Conservation (phyloP, 2,329 filamentous ascomycete species). For the Pseudofabraea citricarpa region DNA sequence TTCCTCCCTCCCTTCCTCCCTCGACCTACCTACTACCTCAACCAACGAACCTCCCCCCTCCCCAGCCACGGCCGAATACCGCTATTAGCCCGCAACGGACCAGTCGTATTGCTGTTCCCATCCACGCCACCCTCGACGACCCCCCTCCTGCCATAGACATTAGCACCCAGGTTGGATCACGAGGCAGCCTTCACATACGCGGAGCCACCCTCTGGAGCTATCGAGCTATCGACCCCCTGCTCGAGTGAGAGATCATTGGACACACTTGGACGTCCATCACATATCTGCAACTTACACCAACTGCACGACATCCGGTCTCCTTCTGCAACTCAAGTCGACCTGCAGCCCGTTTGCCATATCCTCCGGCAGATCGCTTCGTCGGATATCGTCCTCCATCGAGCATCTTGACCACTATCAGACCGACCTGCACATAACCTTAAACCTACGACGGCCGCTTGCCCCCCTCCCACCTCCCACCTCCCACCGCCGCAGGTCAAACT, state of each 20-base stretch:
- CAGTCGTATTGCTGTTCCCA: too few species aligned
- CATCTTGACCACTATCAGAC: conserved; percentile 6
- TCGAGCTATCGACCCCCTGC: background rate
- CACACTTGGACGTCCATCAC: conserved; percentile 13
- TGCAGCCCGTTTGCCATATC: conserved; percentile 7
- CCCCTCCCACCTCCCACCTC: conserved; percentile 6
- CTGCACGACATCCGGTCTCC: too few species aligned
- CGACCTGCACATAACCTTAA: conserved; percentile 12
- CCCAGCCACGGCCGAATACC: too few species aligned
- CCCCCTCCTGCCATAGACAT: too few species aligned
- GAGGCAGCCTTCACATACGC: conserved; percentile 1
- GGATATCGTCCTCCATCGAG: conserved; percentile 1
- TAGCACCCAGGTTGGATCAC: too few species aligned
- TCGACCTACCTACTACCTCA: too few species aligned
- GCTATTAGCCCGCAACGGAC: too few species aligned
- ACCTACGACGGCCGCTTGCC: conserved; percentile 16
- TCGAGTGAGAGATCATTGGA: conserved; percentile 26
- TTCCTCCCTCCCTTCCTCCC: too few species aligned
- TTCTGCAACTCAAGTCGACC: too few species aligned
- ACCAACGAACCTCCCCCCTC: too few species aligned
- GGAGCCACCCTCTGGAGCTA: background rate
- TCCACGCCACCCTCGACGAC: too few species aligned
- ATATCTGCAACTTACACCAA: conserved; percentile 21
- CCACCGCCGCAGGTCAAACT: background rate
- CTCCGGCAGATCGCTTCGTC: conserved; percentile 8